phyloP scores from a whole-genome alignment of 2,329 filamentous ascomycete genomes.

The Chrysoporthe deuterocubensis region DNA sequence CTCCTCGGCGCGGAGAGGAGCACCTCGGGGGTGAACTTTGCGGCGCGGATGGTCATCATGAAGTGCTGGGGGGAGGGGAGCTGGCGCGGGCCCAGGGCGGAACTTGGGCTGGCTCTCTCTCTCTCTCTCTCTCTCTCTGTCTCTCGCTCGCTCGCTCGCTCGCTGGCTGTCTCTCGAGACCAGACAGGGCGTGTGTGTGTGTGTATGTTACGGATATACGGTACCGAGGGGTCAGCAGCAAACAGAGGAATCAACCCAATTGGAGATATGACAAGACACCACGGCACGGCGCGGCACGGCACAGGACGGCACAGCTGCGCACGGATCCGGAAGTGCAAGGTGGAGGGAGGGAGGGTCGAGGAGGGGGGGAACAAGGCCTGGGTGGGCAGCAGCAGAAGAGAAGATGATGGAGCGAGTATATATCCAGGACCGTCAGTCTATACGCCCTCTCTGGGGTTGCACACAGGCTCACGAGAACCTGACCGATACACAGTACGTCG shows the following conservation, averaged over 20 bases:
- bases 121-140: too few relatives aligned
- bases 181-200: background rate
- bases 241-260: background rate
- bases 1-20: slow-evolving; percentile 77
- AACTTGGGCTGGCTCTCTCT: too few relatives aligned
- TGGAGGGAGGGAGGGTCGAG: background rate
- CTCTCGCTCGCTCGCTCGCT: too few relatives aligned
- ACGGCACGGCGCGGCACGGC: background rate
- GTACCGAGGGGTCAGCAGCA: background rate
- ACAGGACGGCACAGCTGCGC: background rate
- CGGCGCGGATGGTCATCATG: slow-evolving; percentile 71
- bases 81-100: background rate
- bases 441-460: too few relatives aligned
- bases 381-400: background rate
- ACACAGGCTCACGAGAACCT: too few relatives aligned
- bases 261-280: background rate
- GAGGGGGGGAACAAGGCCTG: background rate
- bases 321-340: too few relatives aligned
- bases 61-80: slow-evolving; percentile 14
- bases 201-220: background rate
- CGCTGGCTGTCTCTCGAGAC: background rate
- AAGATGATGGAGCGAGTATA: background rate
- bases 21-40: slow-evolving; percentile 76
- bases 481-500: too few relatives aligned
- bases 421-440: too few relatives aligned